A percentile compares a stretch with the other conserved stretches of the same genome.
These are phyloP conservation scores for Iberis amara DNA, from an alignment of 441 rosid genomes.

Conservation along the genomic window DNA sequence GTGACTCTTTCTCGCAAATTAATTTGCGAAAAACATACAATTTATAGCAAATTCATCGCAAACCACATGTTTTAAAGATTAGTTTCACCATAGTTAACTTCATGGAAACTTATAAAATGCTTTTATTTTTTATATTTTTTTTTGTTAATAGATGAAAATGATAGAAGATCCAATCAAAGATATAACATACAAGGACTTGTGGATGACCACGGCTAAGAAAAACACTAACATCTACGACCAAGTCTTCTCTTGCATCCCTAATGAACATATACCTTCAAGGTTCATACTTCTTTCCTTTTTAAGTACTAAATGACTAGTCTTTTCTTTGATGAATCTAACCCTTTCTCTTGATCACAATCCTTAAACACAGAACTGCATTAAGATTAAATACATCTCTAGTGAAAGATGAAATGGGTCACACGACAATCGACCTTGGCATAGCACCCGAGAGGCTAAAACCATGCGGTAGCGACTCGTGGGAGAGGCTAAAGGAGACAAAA, in stretches of 20 bases:
- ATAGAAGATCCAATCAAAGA: slow-evolving; percentile 55
- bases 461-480: slow-evolving; percentile 39
- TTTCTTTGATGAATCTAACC: too few relatives aligned
- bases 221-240: slow-evolving; percentile 54
- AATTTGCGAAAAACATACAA: too few relatives aligned
- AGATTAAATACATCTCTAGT: slow-evolving; percentile 38
- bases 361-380: slow-evolving; percentile 39
- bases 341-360: neutral
- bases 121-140: neutral
- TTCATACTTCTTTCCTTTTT: slow-evolving; percentile 18
- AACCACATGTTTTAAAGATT: neutral
- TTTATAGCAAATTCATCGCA: too few relatives aligned
- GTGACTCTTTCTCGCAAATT: too few relatives aligned
- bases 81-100: neutral
- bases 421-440: slow-evolving; percentile 63
- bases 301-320: too few relatives aligned
- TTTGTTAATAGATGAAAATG: slow-evolving; percentile 34
- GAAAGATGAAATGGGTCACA: slow-evolving; percentile 58
- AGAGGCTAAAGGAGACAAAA: slow-evolving; percentile 40
- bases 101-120: neutral
- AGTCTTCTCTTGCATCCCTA: slow-evolving; percentile 66
- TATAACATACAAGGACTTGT: slow-evolving; percentile 47
- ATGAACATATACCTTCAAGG: slow-evolving; percentile 60
- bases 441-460: slow-evolving; percentile 48
- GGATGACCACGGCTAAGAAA: slow-evolving; percentile 60